phyloP scores from a whole-genome alignment of 306 rosid species.

The Alnus rubra region DNA sequence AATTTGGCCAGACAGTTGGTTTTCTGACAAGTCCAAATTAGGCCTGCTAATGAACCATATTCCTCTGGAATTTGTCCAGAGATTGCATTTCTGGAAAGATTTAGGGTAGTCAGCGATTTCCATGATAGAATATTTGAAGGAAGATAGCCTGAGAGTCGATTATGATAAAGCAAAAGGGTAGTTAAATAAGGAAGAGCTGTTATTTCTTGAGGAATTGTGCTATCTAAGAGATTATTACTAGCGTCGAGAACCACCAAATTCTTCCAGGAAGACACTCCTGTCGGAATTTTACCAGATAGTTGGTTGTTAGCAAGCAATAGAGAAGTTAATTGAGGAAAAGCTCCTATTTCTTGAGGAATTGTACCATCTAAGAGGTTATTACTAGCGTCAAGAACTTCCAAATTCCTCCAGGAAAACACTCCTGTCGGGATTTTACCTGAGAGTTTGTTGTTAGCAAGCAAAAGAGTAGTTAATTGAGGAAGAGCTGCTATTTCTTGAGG shows the following conservation, averaged over 20 bases:
- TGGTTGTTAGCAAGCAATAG: too few relatives aligned
- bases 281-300: too few relatives aligned
- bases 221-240: not conserved
- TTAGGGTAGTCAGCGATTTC: constrained; percentile 36
- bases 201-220: constrained; percentile 42
- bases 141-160: constrained; percentile 49
- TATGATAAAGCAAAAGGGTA: constrained; percentile 50
- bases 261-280: too few relatives aligned
- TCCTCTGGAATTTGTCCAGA: constrained; percentile 50
- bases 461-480: not conserved
- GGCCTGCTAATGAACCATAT: constrained; percentile 39
- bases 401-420: too few relatives aligned
- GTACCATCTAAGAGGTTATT: too few relatives aligned
- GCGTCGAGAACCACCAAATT: not conserved
- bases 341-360: too few relatives aligned
- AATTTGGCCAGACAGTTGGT: constrained; percentile 64
- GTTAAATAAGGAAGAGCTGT: constrained; percentile 40
- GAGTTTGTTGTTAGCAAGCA: too few relatives aligned
- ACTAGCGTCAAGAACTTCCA: too few relatives aligned
- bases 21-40: constrained; percentile 69
- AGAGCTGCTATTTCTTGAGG: constrained; percentile 58
- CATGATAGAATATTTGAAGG: constrained; percentile 53
- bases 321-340: not conserved
- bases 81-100: constrained; percentile 51
- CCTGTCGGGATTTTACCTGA: too few relatives aligned